phyloP scores from a whole-genome alignment of 1,284 basidiomycete species.

The Pterula multifida region DNA sequence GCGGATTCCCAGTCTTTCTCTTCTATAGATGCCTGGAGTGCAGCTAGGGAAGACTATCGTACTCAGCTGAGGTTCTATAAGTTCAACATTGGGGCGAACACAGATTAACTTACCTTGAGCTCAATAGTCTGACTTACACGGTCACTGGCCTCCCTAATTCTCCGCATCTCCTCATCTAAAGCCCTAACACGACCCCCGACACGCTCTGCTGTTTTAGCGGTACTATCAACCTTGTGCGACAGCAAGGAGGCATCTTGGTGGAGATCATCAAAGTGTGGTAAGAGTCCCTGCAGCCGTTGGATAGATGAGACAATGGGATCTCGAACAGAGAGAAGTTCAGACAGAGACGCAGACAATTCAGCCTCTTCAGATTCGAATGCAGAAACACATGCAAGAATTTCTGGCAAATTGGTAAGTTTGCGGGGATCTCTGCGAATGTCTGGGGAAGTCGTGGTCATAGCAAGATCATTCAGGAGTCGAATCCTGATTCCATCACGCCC shows the following conservation, averaged over 20 bases:
- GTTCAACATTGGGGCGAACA: constrained; percentile 4
- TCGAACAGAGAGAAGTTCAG: constrained; percentile 57
- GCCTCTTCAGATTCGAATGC: constrained; percentile 70
- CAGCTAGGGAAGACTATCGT: constrained; percentile 63
- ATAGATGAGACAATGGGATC: constrained; percentile 60
- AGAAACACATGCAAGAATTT: constrained; percentile 61
- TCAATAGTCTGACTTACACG: constrained; percentile 82
- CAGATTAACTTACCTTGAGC: constrained; percentile 53
- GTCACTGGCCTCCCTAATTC: constrained; percentile 77
- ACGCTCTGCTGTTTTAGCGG: constrained; percentile 76
- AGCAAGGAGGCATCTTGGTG: constrained; percentile 50
- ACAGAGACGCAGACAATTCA: constrained; percentile 65
- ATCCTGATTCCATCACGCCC: too few relatives aligned
- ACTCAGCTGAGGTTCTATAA: constrained; percentile 6
- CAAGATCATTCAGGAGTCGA: too few relatives aligned
- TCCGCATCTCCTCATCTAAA: constrained; percentile 84
- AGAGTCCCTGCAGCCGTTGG: constrained; percentile 47
- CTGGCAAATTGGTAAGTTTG: constrained; percentile 48
- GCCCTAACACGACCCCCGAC: constrained; percentile 82
- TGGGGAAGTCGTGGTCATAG: not conserved
- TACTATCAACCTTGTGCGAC: constrained; percentile 46
- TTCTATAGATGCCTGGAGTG: constrained; percentile 70
- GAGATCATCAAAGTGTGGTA: constrained; percentile 53
- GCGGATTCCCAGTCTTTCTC: constrained; percentile 92
- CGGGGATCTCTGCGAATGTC: constrained; percentile 27